Evolutionary conservation across 2,329 filamentous ascomycete genomes (phyloP).

Genomic region (Fusarium ambrosium): DNA sequence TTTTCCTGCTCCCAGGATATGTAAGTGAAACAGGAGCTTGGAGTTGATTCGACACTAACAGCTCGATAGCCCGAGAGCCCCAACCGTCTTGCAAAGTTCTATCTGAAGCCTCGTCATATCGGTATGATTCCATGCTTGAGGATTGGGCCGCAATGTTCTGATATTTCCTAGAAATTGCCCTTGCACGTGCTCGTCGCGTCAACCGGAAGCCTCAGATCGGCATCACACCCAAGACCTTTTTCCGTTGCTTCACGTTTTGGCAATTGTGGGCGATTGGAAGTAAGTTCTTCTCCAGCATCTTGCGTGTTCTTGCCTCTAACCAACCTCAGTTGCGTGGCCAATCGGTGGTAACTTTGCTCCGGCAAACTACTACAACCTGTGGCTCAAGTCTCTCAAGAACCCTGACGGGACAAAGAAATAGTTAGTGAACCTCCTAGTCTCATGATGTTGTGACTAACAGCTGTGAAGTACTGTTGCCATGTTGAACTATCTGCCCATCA

Average conservation of each 20-base stretch:
- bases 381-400: neutral
- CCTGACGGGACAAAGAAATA: neutral
- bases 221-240: neutral
- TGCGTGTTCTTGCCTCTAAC: neutral
- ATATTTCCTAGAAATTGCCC: neutral
- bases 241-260: neutral
- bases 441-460: neutral
- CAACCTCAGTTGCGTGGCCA: neutral
- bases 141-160: neutral
- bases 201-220: neutral
- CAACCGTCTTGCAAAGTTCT: neutral
- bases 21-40: neutral
- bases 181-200: neutral
- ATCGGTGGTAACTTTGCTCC: neutral
- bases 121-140: neutral
- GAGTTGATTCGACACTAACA: neutral
- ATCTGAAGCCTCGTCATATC: neutral
- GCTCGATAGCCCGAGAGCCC: neutral
- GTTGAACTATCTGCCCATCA: slow-evolving; percentile 22
- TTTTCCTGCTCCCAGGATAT: neutral
- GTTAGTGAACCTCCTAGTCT: neutral
- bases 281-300: neutral
- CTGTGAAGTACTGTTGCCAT: slow-evolving; percentile 5
- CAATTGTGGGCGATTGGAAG: neutral
- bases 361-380: neutral